These are phyloP conservation scores for Entonaema liquescens DNA, from an alignment of 495 filamentous ascomycete species.

Conservation along the genomic window DNA sequence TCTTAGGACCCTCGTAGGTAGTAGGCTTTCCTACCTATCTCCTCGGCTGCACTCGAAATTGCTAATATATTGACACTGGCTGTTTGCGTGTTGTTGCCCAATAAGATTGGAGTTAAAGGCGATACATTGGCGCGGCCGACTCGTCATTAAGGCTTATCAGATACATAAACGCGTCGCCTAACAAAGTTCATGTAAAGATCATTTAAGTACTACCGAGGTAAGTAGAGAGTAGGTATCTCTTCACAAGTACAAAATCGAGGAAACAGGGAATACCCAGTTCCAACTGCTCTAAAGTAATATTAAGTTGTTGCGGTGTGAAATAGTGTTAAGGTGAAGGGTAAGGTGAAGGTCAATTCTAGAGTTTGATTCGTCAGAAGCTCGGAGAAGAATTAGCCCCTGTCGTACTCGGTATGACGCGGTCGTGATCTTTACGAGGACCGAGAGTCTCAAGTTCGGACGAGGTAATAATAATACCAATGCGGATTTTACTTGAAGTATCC, in stretches of 20 bases:
- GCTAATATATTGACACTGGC: slow-evolving; percentile 10
- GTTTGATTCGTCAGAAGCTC: slow-evolving; percentile 24
- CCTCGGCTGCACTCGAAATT: slow-evolving; percentile 24
- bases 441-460: neutral
- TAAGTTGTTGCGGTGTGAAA: slow-evolving; percentile 39
- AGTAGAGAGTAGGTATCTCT: neutral
- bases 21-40: slow-evolving; percentile 7
- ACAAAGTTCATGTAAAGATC: neutral
- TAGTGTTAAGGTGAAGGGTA: slow-evolving; percentile 29
- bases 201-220: neutral
- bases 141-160: slow-evolving; percentile 5
- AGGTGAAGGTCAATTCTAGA: slow-evolving; percentile 26
- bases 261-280: neutral
- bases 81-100: neutral
- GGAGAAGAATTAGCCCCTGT: slow-evolving; percentile 26
- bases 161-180: slow-evolving; percentile 5
- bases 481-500: neutral
- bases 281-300: slow-evolving; percentile 4
- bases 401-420: slow-evolving; percentile 6
- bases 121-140: neutral
- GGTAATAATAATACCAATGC: neutral
- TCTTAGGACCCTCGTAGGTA: neutral
- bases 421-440: slow-evolving; percentile 13
- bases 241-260: neutral
- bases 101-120: neutral